These are phyloP conservation scores for Rehmannia glutinosa DNA, from an alignment of 257 asterid genomes.

Conservation along the genomic window DNA sequence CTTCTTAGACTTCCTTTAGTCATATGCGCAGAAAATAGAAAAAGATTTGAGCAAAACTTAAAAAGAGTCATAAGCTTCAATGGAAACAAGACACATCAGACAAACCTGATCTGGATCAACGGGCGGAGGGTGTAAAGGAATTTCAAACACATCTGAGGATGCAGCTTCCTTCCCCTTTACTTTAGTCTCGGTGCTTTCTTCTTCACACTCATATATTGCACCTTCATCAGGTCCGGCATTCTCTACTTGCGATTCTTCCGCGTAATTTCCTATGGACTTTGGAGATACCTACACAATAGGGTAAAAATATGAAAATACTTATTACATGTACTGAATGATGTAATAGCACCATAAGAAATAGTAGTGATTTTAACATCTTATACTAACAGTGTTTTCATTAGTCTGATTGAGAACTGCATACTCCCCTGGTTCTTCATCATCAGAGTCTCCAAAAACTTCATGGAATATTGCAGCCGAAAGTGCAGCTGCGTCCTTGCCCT, in stretches of 20 bases:
- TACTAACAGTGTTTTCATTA: conserved; percentile 44
- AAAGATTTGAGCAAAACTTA: too few relatives aligned
- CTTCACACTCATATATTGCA: conserved; percentile 34
- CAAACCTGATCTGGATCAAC: conserved; percentile 39
- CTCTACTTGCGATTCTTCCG: conserved; percentile 35
- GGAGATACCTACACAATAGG: conserved; percentile 32
- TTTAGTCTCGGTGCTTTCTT: conserved; percentile 37
- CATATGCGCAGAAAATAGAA: too few relatives aligned
- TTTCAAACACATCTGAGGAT: conserved; percentile 47
- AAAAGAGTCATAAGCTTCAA: background rate
- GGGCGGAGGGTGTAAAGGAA: conserved; percentile 52
- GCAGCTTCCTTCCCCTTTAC: conserved; percentile 41
- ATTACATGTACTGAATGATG: background rate
- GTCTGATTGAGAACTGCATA: conserved; percentile 42
- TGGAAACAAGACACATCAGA: background rate
- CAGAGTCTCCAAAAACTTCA: conserved; percentile 77
- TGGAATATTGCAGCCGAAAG: conserved; percentile 55
- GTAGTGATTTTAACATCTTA: conserved; percentile 9
- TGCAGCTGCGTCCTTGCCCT: conserved; percentile 42
- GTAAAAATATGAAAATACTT: background rate
- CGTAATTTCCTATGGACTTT: conserved; percentile 33
- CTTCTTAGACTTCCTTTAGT: too few relatives aligned
- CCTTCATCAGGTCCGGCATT: conserved; percentile 43
- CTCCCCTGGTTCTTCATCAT: conserved; percentile 55
- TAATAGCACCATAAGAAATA: conserved; percentile 13